Evolutionary conservation across 1,284 basidiomycete genomes (phyloP).

Genomic region (Xerocomus nothofagi): DNA sequence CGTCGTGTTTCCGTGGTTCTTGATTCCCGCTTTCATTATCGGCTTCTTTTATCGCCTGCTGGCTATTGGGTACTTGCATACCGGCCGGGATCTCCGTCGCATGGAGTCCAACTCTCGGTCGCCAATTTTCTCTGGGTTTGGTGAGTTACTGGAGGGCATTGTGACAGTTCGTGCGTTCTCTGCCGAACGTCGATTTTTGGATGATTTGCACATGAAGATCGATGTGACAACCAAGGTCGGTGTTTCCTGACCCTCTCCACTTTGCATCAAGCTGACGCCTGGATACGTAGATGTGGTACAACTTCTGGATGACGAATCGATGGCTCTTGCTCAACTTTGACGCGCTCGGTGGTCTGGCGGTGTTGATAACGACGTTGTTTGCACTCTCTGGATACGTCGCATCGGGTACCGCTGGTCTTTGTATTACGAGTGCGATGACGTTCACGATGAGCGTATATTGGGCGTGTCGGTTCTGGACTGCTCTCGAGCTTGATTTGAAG

Average conservation of each 20-base stretch:
- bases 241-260: neutral
- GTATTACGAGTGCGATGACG: conserved; percentile 77
- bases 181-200: conserved; percentile 77
- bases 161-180: conserved; percentile 87
- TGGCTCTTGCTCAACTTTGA: conserved; percentile 81
- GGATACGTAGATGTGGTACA: conserved; percentile 63
- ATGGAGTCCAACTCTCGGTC: conserved; percentile 61
- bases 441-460: conserved; percentile 64
- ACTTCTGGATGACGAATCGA: conserved; percentile 79
- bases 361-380: conserved; percentile 73
- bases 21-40: conserved; percentile 56
- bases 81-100: conserved; percentile 56
- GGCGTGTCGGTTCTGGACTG: conserved; percentile 64
- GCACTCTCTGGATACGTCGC: conserved; percentile 65
- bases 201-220: conserved; percentile 65
- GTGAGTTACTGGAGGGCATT: conserved; percentile 69
- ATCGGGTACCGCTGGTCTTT: conserved; percentile 81
- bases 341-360: conserved; percentile 59
- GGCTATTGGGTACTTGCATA: conserved; percentile 57
- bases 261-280: neutral
- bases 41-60: conserved; percentile 49
- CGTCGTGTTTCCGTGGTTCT: conserved; percentile 57
- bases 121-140: conserved; percentile 65
- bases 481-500: conserved; percentile 43
- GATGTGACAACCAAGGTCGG: conserved; percentile 63